A percentile compares a stretch with the other conserved stretches of the same genome.
phyloP scores from a whole-genome alignment of 306 rosid genomes.

The Abrus pulchellus region DNA sequence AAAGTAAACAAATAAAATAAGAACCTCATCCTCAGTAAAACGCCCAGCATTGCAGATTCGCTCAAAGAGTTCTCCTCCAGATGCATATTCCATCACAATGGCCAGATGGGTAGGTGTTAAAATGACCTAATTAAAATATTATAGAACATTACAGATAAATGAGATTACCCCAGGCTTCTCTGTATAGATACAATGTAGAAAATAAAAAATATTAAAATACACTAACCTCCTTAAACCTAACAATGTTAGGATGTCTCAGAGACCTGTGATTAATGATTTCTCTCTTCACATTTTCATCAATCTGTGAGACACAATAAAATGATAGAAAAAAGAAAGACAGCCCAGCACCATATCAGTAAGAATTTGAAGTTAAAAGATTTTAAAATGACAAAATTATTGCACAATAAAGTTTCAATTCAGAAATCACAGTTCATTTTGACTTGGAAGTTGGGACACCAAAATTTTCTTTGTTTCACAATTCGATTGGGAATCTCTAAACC shows the following conservation, averaged over 20 bases:
- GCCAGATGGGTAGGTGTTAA: conserved; percentile 95
- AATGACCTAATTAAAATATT: conserved; percentile 63
- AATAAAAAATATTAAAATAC: conserved; percentile 5
- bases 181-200: not conserved
- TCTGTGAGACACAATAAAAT: conserved; percentile 64
- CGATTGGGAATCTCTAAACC: not conserved
- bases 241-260: conserved; percentile 94
- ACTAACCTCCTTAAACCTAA: conserved; percentile 93
- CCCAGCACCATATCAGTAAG: conserved; percentile 20
- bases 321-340: conserved; percentile 4
- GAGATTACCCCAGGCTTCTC: not conserved
- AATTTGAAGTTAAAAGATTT: not conserved
- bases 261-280: conserved; percentile 98
- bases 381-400: not conserved
- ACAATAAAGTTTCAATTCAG: conserved; percentile 2
- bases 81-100: conserved; percentile 95
- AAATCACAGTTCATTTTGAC: not conserved
- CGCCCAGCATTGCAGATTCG: conserved; percentile 81
- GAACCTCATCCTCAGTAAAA: conserved; percentile 89
- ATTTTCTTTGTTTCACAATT: not conserved
- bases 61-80: conserved; percentile 94
- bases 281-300: conserved; percentile 94
- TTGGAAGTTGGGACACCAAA: not conserved
- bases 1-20: conserved; percentile 24
- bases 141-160: not conserved